phyloP scores from a whole-genome alignment of 2,329 filamentous ascomycete species.

The Colletotrichum nymphaeae region DNA sequence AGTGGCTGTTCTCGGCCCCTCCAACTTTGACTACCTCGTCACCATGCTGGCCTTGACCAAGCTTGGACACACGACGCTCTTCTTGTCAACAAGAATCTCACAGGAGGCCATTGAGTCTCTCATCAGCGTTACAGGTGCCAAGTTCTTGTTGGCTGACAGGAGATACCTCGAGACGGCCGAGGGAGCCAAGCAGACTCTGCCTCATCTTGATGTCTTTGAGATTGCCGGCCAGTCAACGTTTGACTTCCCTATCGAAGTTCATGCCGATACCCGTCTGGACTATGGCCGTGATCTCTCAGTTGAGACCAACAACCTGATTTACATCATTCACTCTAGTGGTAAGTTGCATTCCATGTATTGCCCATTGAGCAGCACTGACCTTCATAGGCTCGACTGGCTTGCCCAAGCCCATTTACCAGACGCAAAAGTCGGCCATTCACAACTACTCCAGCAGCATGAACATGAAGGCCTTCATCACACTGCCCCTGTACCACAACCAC shows the following conservation, averaged over 20 bases:
- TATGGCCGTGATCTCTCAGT: constrained; percentile 44
- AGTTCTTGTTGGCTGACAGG: constrained; percentile 41
- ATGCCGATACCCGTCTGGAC: constrained; percentile 44
- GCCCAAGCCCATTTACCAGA: constrained; percentile 72
- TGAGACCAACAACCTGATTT: constrained; percentile 40
- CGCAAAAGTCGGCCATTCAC: constrained; percentile 60
- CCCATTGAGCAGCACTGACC: too few relatives aligned
- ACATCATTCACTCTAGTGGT: constrained; percentile 50
- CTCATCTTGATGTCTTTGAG: constrained; percentile 38
- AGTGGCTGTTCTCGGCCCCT: constrained; percentile 63
- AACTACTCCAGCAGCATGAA: constrained; percentile 54
- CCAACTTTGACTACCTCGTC: constrained; percentile 65
- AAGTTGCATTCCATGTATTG: too few relatives aligned
- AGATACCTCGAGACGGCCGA: constrained; percentile 39
- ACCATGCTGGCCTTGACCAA: constrained; percentile 64
- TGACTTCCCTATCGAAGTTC: constrained; percentile 45
- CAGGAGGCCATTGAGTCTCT: constrained; percentile 46
- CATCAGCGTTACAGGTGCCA: constrained; percentile 40
- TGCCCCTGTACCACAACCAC: constrained; percentile 70
- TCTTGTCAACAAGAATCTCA: constrained; percentile 49
- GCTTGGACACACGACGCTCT: constrained; percentile 62
- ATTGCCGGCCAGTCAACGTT: constrained; percentile 42
- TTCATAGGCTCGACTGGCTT: constrained; percentile 66
- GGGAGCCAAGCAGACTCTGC: constrained; percentile 35
- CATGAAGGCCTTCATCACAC: constrained; percentile 63